A percentile compares a stretch with the other conserved stretches of the same genome.
Evolutionary conservation across 179 eudicot species (phyloP).

Genomic region (Pouteria campechiana): DNA sequence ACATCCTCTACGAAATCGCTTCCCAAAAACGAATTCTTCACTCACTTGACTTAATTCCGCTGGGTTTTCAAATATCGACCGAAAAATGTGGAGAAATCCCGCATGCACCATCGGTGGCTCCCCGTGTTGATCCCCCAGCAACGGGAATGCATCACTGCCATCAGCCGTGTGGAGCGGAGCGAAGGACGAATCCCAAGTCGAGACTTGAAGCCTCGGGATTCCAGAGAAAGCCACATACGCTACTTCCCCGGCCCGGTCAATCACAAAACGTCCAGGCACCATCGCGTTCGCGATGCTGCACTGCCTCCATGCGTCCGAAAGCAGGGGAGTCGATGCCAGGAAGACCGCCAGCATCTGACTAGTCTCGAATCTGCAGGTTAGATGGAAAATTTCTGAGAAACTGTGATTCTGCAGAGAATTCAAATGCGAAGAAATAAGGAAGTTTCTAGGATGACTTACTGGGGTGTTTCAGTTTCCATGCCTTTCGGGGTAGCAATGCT

Average conservation of each 20-base stretch:
- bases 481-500: too few relatives aligned
- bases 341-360: conserved; percentile 64
- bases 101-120: conserved; percentile 50
- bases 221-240: conserved; percentile 52
- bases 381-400: too few relatives aligned
- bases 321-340: conserved; percentile 51
- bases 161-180: too few relatives aligned
- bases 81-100: conserved; percentile 45
- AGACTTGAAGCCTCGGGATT: conserved; percentile 16
- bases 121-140: conserved; percentile 11
- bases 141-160: conserved; percentile 1
- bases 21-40: too few relatives aligned
- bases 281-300: conserved; percentile 41
- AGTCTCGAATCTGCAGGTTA: conserved; percentile 74
- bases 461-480: too few relatives aligned
- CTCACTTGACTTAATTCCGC: conserved; percentile 52
- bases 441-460: too few relatives aligned
- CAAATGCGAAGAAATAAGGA: too few relatives aligned
- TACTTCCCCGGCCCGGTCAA: conserved; percentile 20
- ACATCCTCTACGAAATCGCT: too few relatives aligned
- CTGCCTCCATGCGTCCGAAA: conserved; percentile 53
- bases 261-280: conserved; percentile 17
- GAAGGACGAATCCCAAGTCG: too few relatives aligned
- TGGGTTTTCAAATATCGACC: conserved; percentile 18
- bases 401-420: too few relatives aligned